Percentiles rank a stretch among this genome's conserved stretches.
phyloP scores from a whole-genome alignment of 768 basidiomycete genomes.

The Rhodocollybia butyracea region DNA sequence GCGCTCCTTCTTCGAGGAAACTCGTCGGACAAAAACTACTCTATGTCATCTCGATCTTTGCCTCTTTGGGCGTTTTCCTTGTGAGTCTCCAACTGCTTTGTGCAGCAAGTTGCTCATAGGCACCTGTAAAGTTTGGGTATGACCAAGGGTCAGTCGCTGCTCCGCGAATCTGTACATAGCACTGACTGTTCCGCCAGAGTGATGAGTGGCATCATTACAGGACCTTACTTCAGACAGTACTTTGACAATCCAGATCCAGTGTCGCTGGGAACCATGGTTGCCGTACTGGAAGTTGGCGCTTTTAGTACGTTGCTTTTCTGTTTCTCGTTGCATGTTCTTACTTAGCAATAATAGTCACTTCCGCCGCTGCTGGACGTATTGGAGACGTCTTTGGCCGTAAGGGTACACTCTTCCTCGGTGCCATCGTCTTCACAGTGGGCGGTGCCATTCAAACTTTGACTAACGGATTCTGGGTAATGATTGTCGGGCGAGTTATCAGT shows the following conservation, averaged over 20 bases:
- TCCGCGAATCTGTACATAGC: neutral
- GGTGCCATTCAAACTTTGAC: slow-evolving; percentile 86
- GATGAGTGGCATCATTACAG: slow-evolving; percentile 91
- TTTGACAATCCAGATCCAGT: slow-evolving; percentile 76
- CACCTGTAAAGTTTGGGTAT: slow-evolving; percentile 64
- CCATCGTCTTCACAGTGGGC: slow-evolving; percentile 80
- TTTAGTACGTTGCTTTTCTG: slow-evolving; percentile 57
- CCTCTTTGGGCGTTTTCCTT: slow-evolving; percentile 82
- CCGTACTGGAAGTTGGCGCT: slow-evolving; percentile 91
- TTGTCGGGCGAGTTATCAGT: slow-evolving; percentile 64
- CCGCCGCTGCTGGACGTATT: slow-evolving; percentile 82
- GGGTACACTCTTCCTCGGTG: slow-evolving; percentile 81
- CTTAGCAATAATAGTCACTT: slow-evolving; percentile 62
- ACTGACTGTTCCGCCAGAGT: slow-evolving; percentile 45
- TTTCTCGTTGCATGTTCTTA: neutral
- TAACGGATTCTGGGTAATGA: slow-evolving; percentile 74
- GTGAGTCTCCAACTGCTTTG: slow-evolving; percentile 40
- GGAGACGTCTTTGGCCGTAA: slow-evolving; percentile 85
- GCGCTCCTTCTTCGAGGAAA: slow-evolving; percentile 35
- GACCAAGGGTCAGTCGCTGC: slow-evolving; percentile 66
- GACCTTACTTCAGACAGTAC: slow-evolving; percentile 76
- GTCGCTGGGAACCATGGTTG: slow-evolving; percentile 91
- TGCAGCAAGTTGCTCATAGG: slow-evolving; percentile 7
- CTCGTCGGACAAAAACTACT: slow-evolving; percentile 78
- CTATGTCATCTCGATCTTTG: slow-evolving; percentile 77